Evolutionary conservation across 2,329 filamentous ascomycete genomes (phyloP).

Genomic region (Stagonosporopsis chrysanthemi): DNA sequence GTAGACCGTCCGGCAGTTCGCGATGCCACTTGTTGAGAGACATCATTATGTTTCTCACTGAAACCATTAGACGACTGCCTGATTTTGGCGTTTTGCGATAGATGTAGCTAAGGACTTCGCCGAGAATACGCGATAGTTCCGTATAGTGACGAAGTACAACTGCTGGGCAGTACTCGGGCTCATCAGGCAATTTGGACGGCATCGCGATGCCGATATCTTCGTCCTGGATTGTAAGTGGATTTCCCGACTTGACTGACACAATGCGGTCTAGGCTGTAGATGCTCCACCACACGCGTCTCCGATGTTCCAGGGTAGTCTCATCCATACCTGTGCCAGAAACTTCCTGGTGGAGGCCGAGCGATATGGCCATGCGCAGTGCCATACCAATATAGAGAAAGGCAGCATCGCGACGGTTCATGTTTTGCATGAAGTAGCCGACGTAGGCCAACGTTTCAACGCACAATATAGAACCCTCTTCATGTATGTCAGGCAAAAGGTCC

Average conservation of each 20-base stretch:
- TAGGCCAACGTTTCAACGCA: slow-evolving; percentile 8
- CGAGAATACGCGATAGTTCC: slow-evolving; percentile 8
- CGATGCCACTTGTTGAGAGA: slow-evolving; percentile 13
- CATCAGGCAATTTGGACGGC: slow-evolving; percentile 5
- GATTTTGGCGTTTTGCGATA: slow-evolving; percentile 11
- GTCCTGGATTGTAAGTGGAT: slow-evolving; percentile 11
- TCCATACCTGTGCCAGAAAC: neutral
- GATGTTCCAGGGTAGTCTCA: slow-evolving; percentile 3
- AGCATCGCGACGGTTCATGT: slow-evolving; percentile 12
- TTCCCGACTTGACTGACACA: slow-evolving; percentile 10
- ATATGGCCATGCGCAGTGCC: neutral
- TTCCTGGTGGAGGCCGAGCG: too few species aligned
- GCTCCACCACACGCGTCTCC: slow-evolving; percentile 12
- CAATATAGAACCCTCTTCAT: slow-evolving; percentile 9
- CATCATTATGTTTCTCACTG: slow-evolving; percentile 10
- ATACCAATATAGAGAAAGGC: slow-evolving; percentile 13
- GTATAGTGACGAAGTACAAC: slow-evolving; percentile 10
- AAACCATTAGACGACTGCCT: slow-evolving; percentile 7
- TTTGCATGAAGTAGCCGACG: slow-evolving; percentile 14
- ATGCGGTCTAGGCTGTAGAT: slow-evolving; percentile 13
- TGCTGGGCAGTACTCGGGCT: slow-evolving; percentile 13
- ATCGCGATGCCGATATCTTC: slow-evolving; percentile 14
- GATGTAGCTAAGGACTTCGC: slow-evolving; percentile 6
- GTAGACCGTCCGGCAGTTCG: slow-evolving; percentile 9
- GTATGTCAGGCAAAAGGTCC: slow-evolving; percentile 9